Percentiles rank a stretch among this genome's conserved stretches.
Evolutionary conservation across 495 filamentous ascomycete genomes (phyloP).

Genomic region (Parachaetomium inaequale): DNA sequence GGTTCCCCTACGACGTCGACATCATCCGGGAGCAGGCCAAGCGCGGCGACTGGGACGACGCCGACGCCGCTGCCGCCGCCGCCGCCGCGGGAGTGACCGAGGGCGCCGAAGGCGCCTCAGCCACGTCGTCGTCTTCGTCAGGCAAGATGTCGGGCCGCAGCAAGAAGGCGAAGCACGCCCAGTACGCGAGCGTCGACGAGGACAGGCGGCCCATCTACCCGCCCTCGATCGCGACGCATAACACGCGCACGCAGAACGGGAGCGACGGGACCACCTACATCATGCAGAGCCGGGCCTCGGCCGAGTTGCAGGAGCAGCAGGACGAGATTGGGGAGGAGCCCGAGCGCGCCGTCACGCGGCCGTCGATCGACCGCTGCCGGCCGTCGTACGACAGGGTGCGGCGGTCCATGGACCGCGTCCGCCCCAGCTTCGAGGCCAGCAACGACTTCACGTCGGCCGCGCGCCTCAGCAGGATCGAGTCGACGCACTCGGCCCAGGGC

Average conservation of each 20-base stretch:
- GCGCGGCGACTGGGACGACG: slow-evolving; percentile 61
- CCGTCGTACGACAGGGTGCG: slow-evolving; percentile 77
- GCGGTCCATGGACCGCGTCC: slow-evolving; percentile 66
- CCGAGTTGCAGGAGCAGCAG: slow-evolving; percentile 15
- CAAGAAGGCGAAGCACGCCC: slow-evolving; percentile 52
- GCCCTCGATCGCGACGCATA: slow-evolving; percentile 78
- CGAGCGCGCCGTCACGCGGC: slow-evolving; percentile 27
- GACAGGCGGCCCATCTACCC: slow-evolving; percentile 88
- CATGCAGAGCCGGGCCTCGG: slow-evolving; percentile 54
- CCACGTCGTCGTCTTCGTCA: slow-evolving; percentile 42
- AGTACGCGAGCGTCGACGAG: slow-evolving; percentile 65
- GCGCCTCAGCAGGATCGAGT: slow-evolving; percentile 78
- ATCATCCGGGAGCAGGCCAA: slow-evolving; percentile 91
- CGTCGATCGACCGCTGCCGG: slow-evolving; percentile 65
- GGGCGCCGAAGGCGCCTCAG: slow-evolving; percentile 36
- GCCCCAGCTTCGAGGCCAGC: slow-evolving; percentile 77
- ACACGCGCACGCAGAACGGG: slow-evolving; percentile 80
- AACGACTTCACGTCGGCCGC: slow-evolving; percentile 89
- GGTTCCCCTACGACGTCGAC: slow-evolving; percentile 87
- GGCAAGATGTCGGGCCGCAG: slow-evolving; percentile 39
- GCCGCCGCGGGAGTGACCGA: slow-evolving; percentile 21
- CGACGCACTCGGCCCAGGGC: slow-evolving; percentile 49
- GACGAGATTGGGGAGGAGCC: slow-evolving; percentile 20
- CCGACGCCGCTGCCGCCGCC: slow-evolving; percentile 31
- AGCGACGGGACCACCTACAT: slow-evolving; percentile 95